Evolutionary conservation across 108 stramenopile species (phyloP), one percentile per base, ranked within the genome.

Genomic region (Nannochloropsis oceanica): DNA sequence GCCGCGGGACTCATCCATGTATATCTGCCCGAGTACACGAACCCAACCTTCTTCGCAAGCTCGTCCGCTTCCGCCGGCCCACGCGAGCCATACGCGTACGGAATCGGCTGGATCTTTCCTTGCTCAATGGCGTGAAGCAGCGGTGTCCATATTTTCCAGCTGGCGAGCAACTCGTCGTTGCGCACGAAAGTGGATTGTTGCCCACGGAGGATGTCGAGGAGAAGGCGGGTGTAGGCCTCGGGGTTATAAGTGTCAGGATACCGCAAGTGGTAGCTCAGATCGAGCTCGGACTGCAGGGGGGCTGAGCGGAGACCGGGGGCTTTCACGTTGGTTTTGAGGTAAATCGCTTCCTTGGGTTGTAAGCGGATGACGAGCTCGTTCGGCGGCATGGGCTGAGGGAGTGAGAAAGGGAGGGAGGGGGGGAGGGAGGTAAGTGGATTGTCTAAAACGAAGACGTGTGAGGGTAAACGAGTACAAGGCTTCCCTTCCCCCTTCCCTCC

Each of bases 281-380:
- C 95, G 43, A 97, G 88, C 88, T 97, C 97, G 46, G 93, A 92
- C 85, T 96, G 95, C 83, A 95, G 92, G 2, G 96, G 97, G 83
- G 86, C 89, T 81, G 91, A 89, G 0, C 88, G 79, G 83, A 97
- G 95, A 0, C 96, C 97, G 22, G 97, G 97, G 43, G 93, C 93
- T 85, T 97, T 97, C 80, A 97, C 95, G 86, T 97, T 97, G 25
- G 95, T 96, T 93, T 97, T 97, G 86, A 96, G 89, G 94, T 99
- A 99, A 44, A 98, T 93, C 1, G 85, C 82, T 27, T 89, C 88
- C 0, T 81, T 44, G 2, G 89, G 89, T 82, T 89, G 85, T 20
- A 83, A 89, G 44, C 94, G 91, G 84, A 99, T 92, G 22, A 99
- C 96, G 27, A 99, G 92, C 91, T 99, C 98, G 85, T 99, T 98